These are phyloP conservation scores for Acanthamoeba rhysodes DNA, from an alignment of 208 protist species.

Conservation along the genomic window DNA sequence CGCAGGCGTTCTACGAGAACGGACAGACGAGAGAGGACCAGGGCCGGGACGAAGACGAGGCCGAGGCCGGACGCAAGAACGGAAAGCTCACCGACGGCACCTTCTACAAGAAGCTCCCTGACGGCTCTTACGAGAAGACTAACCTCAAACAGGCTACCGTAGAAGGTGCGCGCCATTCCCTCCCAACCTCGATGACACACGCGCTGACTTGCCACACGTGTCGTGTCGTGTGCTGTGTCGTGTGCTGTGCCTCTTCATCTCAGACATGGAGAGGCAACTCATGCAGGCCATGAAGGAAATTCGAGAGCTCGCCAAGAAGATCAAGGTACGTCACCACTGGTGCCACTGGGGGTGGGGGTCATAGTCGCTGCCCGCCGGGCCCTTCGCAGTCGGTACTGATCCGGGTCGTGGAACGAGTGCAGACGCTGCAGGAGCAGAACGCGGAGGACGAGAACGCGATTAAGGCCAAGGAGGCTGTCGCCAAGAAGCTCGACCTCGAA, in stretches of 20 bases:
- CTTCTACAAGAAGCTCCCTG: constrained; percentile 65
- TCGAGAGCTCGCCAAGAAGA: constrained; percentile 69
- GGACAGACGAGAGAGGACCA: background rate
- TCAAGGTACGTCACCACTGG: background rate
- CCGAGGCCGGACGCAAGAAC: constrained; percentile 15
- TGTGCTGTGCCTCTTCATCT: no score
- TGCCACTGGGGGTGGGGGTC: no score
- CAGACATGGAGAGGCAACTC: constrained; percentile 69
- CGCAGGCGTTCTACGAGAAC: background rate
- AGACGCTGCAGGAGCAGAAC: constrained; percentile 61
- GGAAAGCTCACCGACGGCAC: constrained; percentile 69
- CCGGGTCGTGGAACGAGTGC: no score
- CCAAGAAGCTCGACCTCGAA: constrained; percentile 56
- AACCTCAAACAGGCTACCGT: constrained; percentile 26
- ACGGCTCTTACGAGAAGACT: constrained; percentile 57
- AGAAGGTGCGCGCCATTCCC: background rate
- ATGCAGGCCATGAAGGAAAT: constrained; percentile 72
- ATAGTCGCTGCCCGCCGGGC: no score
- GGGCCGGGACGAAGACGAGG: background rate
- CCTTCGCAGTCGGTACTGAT: no score
- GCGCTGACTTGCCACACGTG: no score
- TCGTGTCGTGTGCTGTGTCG: no score
- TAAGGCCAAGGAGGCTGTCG: constrained; percentile 46
- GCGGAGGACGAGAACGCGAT: constrained; percentile 40
- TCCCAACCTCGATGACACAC: no score